Evolutionary conservation across 108 stramenopile species (phyloP), one percentile per base, ranked within the genome.

Genomic region (Cyclotella kingstonii): DNA sequence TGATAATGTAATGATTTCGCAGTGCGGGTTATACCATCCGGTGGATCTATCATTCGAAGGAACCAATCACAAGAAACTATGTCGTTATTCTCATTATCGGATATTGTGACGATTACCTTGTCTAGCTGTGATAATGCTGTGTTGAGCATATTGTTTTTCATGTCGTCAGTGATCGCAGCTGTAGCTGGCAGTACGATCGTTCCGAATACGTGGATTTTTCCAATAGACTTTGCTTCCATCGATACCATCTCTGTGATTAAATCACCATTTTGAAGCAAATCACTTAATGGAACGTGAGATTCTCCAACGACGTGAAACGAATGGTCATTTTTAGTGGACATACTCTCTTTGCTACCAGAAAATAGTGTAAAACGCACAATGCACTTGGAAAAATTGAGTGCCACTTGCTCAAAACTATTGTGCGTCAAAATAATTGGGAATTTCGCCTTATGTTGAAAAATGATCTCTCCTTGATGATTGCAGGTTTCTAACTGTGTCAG

Each of bases 281-380:
- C 59, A 15, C 41, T 45, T 51, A 70, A 3, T 19, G 36, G 26
- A 41, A 60, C 44, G 11, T 30, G 26, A 21, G 48, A 46, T 23
- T 60, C 50, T 43, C 58, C 59, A 4, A 70, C 46, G 1, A 54
- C 28, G n/a, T 14, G 15, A 12, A 53, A 60, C 22, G 38, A 18
- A 29, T 49, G 12, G 7, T 43, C 15, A n/a, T 39, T 34, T 0
- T 12, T 36, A 12, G 10, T 12, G 9, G 26, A 15, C 10, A 22
- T 26, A n/a, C 8, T 27, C 18, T 35, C 36, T 28, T 58, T 52
- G 15, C 56, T 4, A 38, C 48, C 30, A 22, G 56, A 40, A 50
- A 60, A 59, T 27, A 59, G 14, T 2, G 54, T 50, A 47, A 70
- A 60, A 4, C 46, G 43, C 33, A 70, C 15, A 1, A 7, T 22